Evolutionary conservation across 148 eudicot species (phyloP).

Genomic region (Rhododendron ovatum): DNA sequence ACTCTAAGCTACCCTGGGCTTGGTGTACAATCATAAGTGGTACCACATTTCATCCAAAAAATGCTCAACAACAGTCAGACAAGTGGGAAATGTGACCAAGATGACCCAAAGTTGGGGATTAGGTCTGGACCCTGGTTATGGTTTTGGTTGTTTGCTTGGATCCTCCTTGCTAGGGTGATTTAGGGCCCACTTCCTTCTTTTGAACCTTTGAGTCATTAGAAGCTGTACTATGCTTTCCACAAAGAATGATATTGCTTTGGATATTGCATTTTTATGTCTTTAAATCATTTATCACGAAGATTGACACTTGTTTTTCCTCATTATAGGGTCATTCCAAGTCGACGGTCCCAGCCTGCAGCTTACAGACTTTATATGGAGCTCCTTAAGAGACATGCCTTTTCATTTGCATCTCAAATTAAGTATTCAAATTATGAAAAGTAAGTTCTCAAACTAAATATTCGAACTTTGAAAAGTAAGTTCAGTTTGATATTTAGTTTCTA

Average conservation of each 20-base stretch:
- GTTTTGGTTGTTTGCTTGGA: background rate
- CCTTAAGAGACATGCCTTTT: conserved; percentile 68
- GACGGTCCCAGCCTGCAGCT: conserved; percentile 62
- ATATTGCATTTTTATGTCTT: background rate
- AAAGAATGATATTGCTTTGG: background rate
- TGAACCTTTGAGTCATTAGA: background rate
- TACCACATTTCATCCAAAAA: background rate
- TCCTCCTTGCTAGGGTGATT: background rate
- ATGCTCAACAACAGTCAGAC: background rate
- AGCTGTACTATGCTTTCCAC: background rate
- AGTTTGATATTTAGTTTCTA: conserved; percentile 5
- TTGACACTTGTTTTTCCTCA: conserved; percentile 12
- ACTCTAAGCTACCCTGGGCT: background rate
- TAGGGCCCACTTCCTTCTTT: background rate
- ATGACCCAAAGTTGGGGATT: background rate
- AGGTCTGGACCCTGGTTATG: background rate
- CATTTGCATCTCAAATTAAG: conserved; percentile 48
- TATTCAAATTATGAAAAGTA: conserved; percentile 60
- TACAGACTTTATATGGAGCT: conserved; percentile 88
- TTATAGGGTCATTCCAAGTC: conserved; percentile 59
- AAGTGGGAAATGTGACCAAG: background rate
- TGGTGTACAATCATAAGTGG: background rate
- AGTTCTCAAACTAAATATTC: conserved; percentile 45
- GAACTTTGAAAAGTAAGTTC: conserved; percentile 43
- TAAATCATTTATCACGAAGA: background rate